Conservation (phyloP, 2,329 filamentous ascomycete species). For the Sporothrix schenckii region DNA sequence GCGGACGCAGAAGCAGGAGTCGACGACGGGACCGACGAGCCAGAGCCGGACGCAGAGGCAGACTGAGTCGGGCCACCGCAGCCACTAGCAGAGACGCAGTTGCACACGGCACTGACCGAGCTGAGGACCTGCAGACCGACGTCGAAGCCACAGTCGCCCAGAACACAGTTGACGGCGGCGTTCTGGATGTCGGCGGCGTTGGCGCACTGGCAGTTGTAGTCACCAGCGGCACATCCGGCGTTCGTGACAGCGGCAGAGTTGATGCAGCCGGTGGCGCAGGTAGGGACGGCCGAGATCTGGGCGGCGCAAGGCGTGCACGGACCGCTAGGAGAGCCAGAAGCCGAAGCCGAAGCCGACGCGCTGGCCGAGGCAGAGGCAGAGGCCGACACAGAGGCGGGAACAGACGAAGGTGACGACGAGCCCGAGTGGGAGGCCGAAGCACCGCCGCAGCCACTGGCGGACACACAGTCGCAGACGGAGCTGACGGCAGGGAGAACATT, state of each 20-base stretch:
- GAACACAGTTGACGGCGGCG: slow-evolving; percentile 26
- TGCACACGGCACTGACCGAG: slow-evolving; percentile 21
- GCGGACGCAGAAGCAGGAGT: slow-evolving; percentile 11
- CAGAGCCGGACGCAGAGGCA: slow-evolving; percentile 9
- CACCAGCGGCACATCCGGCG: slow-evolving; percentile 22
- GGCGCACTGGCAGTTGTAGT: slow-evolving; percentile 28
- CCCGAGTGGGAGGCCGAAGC: not conserved
- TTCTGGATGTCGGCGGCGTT: slow-evolving; percentile 20
- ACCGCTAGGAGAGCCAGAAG: not conserved
- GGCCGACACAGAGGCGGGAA: slow-evolving; percentile 3
- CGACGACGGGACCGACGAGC: not conserved
- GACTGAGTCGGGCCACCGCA: slow-evolving; percentile 20
- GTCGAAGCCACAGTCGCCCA: slow-evolving; percentile 20
- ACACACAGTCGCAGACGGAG: slow-evolving; percentile 11
- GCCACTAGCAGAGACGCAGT: slow-evolving; percentile 24
- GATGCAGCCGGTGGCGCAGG: slow-evolving; percentile 23
- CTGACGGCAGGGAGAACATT: not conserved
- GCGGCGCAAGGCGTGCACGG: not conserved
- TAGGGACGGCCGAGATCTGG: slow-evolving; percentile 17
- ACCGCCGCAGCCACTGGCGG: slow-evolving; percentile 18
- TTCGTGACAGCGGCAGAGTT: slow-evolving; percentile 22
- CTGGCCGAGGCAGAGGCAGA: slow-evolving; percentile 6
- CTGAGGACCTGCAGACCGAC: slow-evolving; percentile 2
- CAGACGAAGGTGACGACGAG: not conserved
- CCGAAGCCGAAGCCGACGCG: not conserved